Evolutionary conservation across 2,329 filamentous ascomycete genomes (phyloP).

Genomic region (Metarhizium robertsii): DNA sequence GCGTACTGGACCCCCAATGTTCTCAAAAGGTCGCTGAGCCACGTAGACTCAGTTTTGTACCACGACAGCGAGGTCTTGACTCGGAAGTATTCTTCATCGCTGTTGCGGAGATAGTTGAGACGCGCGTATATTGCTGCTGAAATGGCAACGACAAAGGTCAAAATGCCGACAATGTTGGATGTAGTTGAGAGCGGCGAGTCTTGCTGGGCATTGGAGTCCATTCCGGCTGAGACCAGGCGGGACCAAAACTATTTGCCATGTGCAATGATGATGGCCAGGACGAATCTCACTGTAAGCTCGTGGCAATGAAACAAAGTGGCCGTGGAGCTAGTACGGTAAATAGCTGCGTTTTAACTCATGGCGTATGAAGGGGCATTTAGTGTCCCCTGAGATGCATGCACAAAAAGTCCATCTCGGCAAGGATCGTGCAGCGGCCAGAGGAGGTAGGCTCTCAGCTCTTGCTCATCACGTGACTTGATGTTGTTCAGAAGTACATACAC

Average conservation of each 20-base stretch:
- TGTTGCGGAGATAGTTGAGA: constrained; percentile 34
- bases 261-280: no score
- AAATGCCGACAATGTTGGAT: constrained; percentile 30
- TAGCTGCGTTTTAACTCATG: no score
- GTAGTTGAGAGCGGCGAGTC: constrained; percentile 37
- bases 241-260: no score
- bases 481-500: no score
- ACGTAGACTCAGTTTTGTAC: constrained; percentile 40
- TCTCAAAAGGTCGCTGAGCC: constrained; percentile 32
- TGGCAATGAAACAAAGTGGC: neutral
- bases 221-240: neutral
- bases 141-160: constrained; percentile 16
- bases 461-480: no score
- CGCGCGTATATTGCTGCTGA: constrained; percentile 32
- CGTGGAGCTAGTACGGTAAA: neutral
- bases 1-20: constrained; percentile 17
- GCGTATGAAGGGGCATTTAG: no score
- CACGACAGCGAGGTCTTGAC: constrained; percentile 36
- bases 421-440: no score
- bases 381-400: no score
- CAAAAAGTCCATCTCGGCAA: no score
- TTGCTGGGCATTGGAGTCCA: constrained; percentile 7
- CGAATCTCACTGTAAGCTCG: neutral
- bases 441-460: no score
- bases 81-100: constrained; percentile 36